phyloP scores from a whole-genome alignment of 495 filamentous ascomycete genomes.

The Penicillium mononematosum region DNA sequence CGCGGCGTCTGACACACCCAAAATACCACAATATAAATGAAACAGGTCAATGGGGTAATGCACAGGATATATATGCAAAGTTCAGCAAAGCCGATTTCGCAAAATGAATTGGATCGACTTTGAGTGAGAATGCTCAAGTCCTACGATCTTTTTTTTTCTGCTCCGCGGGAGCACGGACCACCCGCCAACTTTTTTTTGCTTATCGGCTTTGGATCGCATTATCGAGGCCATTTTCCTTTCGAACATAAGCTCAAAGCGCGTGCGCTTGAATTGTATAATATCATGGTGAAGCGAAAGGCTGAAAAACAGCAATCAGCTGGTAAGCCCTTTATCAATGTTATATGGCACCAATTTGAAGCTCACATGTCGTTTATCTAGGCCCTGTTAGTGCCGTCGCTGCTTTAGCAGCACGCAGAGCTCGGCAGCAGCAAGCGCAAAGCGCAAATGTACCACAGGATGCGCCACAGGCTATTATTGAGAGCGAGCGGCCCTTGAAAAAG shows the following conservation, averaged over 20 bases:
- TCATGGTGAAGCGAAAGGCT: slow-evolving; percentile 43
- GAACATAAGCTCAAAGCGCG: neutral
- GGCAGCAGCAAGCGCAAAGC: slow-evolving; percentile 39
- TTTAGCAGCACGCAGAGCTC: slow-evolving; percentile 49
- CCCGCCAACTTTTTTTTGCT: slow-evolving; percentile 37
- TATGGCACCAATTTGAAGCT: neutral
- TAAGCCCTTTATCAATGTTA: slow-evolving; percentile 15
- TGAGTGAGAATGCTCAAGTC: slow-evolving; percentile 20
- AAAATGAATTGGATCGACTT: slow-evolving; percentile 7
- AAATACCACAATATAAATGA: neutral
- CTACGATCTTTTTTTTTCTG: slow-evolving; percentile 44
- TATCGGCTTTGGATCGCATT: slow-evolving; percentile 28
- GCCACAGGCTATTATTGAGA: slow-evolving; percentile 15
- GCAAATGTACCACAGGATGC: slow-evolving; percentile 19
- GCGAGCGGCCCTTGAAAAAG: slow-evolving; percentile 41
- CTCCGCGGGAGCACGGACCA: slow-evolving; percentile 50
- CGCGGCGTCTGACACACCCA: slow-evolving; percentile 2
- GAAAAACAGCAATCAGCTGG: slow-evolving; percentile 42
- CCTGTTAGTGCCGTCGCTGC: slow-evolving; percentile 49
- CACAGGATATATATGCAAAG: neutral
- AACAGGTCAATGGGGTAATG: neutral
- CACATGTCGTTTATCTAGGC: slow-evolving; percentile 21
- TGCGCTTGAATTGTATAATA: slow-evolving; percentile 13
- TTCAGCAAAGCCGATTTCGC: neutral
- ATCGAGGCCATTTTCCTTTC: slow-evolving; percentile 18